Conservation (phyloP, 2,329 filamentous ascomycete genomes). For the Nothopassalora personata region DNA sequence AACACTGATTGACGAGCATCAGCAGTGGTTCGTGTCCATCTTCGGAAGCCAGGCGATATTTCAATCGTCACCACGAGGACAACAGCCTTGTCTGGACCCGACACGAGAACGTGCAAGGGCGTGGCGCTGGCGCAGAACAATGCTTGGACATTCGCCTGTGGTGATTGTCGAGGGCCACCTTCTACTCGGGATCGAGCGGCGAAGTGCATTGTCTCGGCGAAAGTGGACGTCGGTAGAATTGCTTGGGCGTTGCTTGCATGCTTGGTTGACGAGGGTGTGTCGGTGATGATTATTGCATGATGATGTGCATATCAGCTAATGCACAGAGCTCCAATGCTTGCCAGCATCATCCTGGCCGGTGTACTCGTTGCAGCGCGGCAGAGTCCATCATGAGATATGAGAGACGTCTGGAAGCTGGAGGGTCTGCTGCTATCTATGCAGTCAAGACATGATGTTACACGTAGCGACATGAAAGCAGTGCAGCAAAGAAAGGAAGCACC, state of each 20-base stretch:
- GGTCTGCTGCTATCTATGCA: too few species aligned
- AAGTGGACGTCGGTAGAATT: background rate
- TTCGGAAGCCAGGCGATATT: background rate
- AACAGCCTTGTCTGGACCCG: background rate
- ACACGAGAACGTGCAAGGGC: background rate
- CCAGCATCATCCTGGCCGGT: background rate
- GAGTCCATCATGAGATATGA: too few species aligned
- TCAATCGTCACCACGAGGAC: background rate
- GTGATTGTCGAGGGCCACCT: background rate
- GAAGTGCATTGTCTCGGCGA: conserved; percentile 1
- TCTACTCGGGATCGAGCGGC: background rate
- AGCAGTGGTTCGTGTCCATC: background rate
- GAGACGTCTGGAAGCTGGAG: too few species aligned
- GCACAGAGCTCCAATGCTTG: background rate
- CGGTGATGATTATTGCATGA: background rate
- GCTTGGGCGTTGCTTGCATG: background rate
- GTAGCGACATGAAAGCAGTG: too few species aligned
- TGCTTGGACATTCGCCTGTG: background rate
- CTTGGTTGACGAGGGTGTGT: background rate
- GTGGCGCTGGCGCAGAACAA: background rate
- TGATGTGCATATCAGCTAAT: background rate
- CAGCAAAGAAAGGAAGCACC: too few species aligned
- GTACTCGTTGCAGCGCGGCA: too few species aligned
- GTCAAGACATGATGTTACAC: too few species aligned
- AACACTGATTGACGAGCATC: background rate